phyloP scores from a whole-genome alignment of 2,329 filamentous ascomycete species.

The Zasmidium angulare region DNA sequence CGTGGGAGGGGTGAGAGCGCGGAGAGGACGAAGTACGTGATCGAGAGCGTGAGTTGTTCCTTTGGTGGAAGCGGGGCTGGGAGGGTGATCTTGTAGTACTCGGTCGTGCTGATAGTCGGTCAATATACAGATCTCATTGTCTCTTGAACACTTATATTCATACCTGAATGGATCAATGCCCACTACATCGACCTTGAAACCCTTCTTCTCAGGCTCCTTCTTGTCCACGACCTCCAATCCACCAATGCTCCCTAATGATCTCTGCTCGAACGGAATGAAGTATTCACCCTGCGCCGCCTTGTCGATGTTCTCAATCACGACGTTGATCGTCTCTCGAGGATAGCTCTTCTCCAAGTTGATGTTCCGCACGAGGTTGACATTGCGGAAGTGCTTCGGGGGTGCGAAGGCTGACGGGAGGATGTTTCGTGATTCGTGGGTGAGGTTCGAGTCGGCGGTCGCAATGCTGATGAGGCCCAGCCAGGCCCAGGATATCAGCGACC shows the following conservation, averaged over 20 bases:
- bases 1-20: conserved; percentile 79
- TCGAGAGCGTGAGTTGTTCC: conserved; percentile 79
- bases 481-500: conserved; percentile 31
- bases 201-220: conserved; percentile 68
- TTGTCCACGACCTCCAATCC: conserved; percentile 90
- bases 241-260: conserved; percentile 74
- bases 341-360: conserved; percentile 94
- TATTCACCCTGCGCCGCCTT: conserved; percentile 81
- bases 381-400: conserved; percentile 89
- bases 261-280: conserved; percentile 80
- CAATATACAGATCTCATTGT: background rate
- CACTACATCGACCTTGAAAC: conserved; percentile 68
- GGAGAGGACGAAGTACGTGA: conserved; percentile 79
- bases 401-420: conserved; percentile 62
- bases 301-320: conserved; percentile 88
- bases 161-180: conserved; percentile 58
- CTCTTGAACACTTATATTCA: background rate
- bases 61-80: conserved; percentile 73
- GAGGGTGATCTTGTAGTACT: conserved; percentile 84
- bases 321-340: conserved; percentile 84
- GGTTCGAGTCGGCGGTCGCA: conserved; percentile 58
- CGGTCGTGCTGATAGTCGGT: conserved; percentile 35
- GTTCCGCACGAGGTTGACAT: conserved; percentile 84
- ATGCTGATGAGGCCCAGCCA: conserved; percentile 53
- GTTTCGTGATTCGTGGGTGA: conserved; percentile 52